Percentiles rank a stretch among this genome's conserved stretches.
phyloP scores from a whole-genome alignment of 768 basidiomycete genomes.

The Gelatoporia subvermispora region DNA sequence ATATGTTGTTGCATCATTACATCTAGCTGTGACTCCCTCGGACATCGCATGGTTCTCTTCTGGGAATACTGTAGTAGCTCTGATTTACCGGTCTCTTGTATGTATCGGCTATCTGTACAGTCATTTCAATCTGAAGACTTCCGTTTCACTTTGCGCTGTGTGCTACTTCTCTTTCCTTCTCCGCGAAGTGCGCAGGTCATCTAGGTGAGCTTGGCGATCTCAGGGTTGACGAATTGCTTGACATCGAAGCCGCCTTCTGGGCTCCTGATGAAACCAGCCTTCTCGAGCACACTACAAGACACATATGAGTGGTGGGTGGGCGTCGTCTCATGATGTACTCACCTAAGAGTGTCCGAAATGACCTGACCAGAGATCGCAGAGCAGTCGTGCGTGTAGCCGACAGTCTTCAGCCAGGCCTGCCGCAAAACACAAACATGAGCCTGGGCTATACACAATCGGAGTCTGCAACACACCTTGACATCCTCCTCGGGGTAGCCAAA shows the following conservation, averaged over 20 bases:
- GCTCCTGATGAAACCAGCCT: constrained; percentile 67
- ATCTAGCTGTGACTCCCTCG: too few species aligned
- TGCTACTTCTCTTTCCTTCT: too few species aligned
- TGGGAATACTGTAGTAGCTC: too few species aligned
- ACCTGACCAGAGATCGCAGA: constrained; percentile 57
- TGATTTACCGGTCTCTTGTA: background rate
- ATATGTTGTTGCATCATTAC: too few species aligned
- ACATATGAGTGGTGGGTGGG: background rate
- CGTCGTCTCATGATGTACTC: constrained; percentile 17
- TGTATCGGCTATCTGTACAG: too few species aligned
- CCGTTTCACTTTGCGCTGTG: background rate
- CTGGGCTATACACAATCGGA: background rate
- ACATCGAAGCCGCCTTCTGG: constrained; percentile 52
- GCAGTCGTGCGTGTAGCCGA: constrained; percentile 69
- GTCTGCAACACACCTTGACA: constrained; percentile 49
- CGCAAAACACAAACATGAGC: background rate
- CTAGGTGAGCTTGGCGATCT: constrained; percentile 47
- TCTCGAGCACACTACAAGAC: constrained; percentile 54
- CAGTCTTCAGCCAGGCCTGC: constrained; percentile 80
- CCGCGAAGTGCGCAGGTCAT: background rate
- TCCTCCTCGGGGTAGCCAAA: constrained; percentile 85
- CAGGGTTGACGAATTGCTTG: constrained; percentile 50
- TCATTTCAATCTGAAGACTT: background rate
- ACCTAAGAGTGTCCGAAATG: constrained; percentile 68
- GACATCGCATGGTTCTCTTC: too few species aligned